Evolutionary conservation across 2,329 filamentous ascomycete genomes (phyloP).

Genomic region (Xylariales sp.): DNA sequence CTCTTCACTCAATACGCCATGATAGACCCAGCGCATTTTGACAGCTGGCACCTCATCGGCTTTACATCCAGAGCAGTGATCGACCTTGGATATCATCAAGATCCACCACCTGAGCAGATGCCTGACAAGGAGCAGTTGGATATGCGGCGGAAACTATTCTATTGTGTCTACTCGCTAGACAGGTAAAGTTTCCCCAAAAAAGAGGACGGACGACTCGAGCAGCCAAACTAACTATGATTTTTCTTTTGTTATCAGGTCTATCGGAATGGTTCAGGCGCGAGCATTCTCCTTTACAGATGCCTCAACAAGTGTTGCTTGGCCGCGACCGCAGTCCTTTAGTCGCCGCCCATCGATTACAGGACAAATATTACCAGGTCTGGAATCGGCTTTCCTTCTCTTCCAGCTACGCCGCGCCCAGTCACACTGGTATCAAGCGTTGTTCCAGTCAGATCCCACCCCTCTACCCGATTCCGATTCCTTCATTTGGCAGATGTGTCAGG

Average conservation of each 20-base stretch:
- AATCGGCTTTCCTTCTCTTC: constrained; percentile 74
- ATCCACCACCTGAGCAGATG: constrained; percentile 68
- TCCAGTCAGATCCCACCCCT: constrained; percentile 69
- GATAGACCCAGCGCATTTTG: constrained; percentile 85
- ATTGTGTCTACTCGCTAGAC: constrained; percentile 86
- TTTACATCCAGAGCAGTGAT: constrained; percentile 84
- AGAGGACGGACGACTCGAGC: no score
- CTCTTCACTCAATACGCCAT: constrained; percentile 86
- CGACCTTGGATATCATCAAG: constrained; percentile 89
- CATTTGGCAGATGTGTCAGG: constrained; percentile 70
- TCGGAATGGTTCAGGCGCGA: constrained; percentile 81
- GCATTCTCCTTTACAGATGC: constrained; percentile 94
- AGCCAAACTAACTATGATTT: not conserved
- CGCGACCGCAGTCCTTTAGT: constrained; percentile 44
- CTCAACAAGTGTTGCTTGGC: constrained; percentile 75
- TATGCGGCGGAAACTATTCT: constrained; percentile 77
- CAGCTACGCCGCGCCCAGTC: constrained; percentile 83
- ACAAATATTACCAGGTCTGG: constrained; percentile 49
- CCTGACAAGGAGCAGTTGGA: constrained; percentile 69
- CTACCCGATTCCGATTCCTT: constrained; percentile 65
- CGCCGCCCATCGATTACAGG: constrained; percentile 36
- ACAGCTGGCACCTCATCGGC: constrained; percentile 90
- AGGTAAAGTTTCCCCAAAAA: constrained; percentile 57
- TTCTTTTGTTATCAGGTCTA: constrained; percentile 35
- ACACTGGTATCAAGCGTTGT: constrained; percentile 82